phyloP scores from a whole-genome alignment of 148 eudicot species.

The Nyssa sinensis region DNA sequence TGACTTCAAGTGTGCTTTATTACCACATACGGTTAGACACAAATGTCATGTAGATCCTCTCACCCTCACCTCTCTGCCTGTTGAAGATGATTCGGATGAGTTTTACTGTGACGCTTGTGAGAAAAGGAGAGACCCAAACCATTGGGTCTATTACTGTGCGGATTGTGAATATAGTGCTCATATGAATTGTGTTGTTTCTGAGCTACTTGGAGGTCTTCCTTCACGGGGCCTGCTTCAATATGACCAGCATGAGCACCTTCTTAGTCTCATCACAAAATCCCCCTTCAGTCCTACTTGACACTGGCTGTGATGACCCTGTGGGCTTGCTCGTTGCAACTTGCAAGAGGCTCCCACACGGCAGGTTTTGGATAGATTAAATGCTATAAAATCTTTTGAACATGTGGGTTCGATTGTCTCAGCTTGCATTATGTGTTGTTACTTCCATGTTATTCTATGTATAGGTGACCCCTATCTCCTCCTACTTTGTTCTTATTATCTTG shows the following conservation, averaged over 20 bases:
- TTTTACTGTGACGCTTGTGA: constrained; percentile 17
- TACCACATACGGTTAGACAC: constrained; percentile 4
- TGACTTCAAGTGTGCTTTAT: constrained; percentile 8
- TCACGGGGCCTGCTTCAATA: neutral
- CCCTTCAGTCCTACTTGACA: neutral
- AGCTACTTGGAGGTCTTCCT: constrained; percentile 5
- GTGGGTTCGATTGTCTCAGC: too few species aligned
- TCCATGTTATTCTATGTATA: too few species aligned
- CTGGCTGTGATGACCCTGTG: neutral
- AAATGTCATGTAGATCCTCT: constrained; percentile 5
- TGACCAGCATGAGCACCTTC: constrained; percentile 16
- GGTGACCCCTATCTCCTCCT: too few species aligned
- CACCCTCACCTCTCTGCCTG: neutral
- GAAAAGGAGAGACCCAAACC: neutral
- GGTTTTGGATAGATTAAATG: too few species aligned
- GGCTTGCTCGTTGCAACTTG: too few species aligned
- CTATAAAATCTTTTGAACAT: too few species aligned
- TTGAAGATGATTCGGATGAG: constrained; percentile 1
- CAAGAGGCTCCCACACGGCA: too few species aligned
- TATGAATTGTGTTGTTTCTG: constrained; percentile 20
- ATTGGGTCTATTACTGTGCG: constrained; percentile 4
- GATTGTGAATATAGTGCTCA: constrained; percentile 11
- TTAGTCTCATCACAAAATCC: constrained; percentile 8
- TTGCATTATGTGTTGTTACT: too few species aligned
- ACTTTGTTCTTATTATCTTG: too few species aligned